Base-by-base conservation (phyloP, 495 filamentous ascomycete genomes). In the Aspergillus baeticus region DNA sequence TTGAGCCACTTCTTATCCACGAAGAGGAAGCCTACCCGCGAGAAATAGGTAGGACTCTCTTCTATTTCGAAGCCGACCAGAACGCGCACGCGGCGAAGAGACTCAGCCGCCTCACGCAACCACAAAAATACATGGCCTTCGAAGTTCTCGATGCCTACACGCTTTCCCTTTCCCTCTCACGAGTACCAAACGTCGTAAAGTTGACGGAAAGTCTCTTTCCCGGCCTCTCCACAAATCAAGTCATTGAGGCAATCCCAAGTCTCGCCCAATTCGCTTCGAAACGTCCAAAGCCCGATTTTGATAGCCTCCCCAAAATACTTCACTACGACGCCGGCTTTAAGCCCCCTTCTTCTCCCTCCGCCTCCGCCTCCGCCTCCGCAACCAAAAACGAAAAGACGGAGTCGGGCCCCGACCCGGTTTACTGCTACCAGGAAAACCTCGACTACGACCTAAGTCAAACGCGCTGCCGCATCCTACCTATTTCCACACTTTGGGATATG, bases 1-100 rank as follows among this genome's bases (percentile, higher is more conserved):
- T 78, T 41, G 82, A 88, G 18, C 80, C 83, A 4, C 63, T 89
- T 39, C 54, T 63, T 7, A 75, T 81, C 20, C 45, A 76, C 10
- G 26, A 63, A 0, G 65, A 80, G 5, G 88, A 92, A 55, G 77
- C 87, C 52, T 86, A 72, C 59, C 86, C 84, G 0, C 63, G 62
- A 8, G 56, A 53, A 11, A 26, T n/a, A 31, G 46, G 64, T 6
- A 59, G 62, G 14, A 52, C 54, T 4, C 2, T 74, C 1, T 15
- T 78, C 4, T 78, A 76, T 33, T 74, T 75, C 31, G 74, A 78
- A 57, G 51, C 74, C 1, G 57, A 75, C 29, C 33, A 61, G 17
- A 65, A 69, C 26, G 45, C 64, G 5, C 45, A 56, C 0, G 48
- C 57, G 10, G 13, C 61, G 10, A 55, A 55, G 11, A 58, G 62